phyloP scores from a whole-genome alignment of 2,329 filamentous ascomycete genomes.

The Mariannaea sp. region DNA sequence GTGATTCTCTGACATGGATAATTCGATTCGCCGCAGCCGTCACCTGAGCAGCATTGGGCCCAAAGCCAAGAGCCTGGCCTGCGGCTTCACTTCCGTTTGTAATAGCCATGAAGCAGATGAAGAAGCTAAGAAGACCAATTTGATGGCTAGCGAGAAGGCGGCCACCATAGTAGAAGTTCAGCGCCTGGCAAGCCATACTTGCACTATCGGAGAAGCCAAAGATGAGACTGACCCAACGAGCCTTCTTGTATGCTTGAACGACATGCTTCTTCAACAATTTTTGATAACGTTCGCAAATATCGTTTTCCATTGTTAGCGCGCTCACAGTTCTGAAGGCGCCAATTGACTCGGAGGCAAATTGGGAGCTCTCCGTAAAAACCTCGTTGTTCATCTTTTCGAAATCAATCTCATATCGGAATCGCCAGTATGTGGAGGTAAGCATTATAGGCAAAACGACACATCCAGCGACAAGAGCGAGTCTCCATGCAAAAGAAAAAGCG shows the following conservation, averaged over 20 bases:
- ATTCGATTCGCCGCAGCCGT: conserved; percentile 65
- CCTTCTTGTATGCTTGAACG: conserved; percentile 61
- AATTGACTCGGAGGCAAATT: conserved; percentile 76
- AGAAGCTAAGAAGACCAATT: conserved; percentile 52
- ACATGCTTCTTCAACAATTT: conserved; percentile 64
- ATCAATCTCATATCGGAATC: conserved; percentile 63
- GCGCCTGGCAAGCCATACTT: conserved; percentile 64
- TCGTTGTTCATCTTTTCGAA: conserved; percentile 71
- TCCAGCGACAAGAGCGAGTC: conserved; percentile 69
- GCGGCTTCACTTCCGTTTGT: conserved; percentile 70
- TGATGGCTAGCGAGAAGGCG: conserved; percentile 59
- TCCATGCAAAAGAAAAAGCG: conserved; percentile 76
- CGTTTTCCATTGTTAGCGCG: conserved; percentile 70
- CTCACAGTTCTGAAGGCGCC: conserved; percentile 75
- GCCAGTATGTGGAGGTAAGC: conserved; percentile 54
- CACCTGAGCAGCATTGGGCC: conserved; percentile 66
- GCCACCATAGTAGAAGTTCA: conserved; percentile 71
- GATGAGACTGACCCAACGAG: conserved; percentile 65
- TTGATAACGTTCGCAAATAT: conserved; percentile 66
- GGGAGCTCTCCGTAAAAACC: conserved; percentile 72
- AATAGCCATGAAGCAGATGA: conserved; percentile 67
- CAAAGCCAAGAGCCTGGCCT: conserved; percentile 70
- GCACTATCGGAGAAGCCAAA: conserved; percentile 73
- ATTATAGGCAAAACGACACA: conserved; percentile 63
- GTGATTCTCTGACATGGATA: conserved; percentile 54